Base-by-base conservation (phyloP, 257 asterid genomes). In the Scutellaria minor region DNA sequence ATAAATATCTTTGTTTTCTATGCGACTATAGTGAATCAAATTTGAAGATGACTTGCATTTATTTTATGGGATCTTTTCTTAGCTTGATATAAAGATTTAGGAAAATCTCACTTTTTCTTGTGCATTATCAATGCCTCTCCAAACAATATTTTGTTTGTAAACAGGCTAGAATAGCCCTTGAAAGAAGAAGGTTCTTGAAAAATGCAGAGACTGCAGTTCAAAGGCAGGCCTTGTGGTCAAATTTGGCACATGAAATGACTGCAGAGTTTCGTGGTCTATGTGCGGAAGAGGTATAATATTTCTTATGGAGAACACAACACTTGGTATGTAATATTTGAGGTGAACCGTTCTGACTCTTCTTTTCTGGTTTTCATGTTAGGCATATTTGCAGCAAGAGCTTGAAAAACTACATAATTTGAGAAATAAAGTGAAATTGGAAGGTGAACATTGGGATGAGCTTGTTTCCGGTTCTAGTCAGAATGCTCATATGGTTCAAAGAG, bases 161-260 rank as follows among this genome's bases (percentile, higher is more conserved):
- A 65, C 90, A 94, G 98, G 98, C 96, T 64, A 91, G 98, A 84
- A 88, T 94, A 79, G 97, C 98, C 73, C 97, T 94, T 76, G 98
- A 94, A 83, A 89, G 98, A 87, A 83, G 96, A 78, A 86, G 85
- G 54, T 94, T 94, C 88, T 81, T 94, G 80, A 85, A 90, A 78
- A 91, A 91, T 85, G 97, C 98, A 58, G 97, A 91, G 81, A 91
- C 96, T 54, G 98, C 97, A 58, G 97, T 94, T 71, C 96, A 82
- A 70, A 89, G 96, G 75, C 97, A 94, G 83, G 97, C 88, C 10
- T 80, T 89, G 84, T 94, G 98, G 98, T 91, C 98, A 72, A 86
- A 83, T 85, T 86, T 94, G 89, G 97, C 98, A 74, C 98, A 94
- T 84, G 98, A 94, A 85, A 91, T 94, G 97, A 94, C 98, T 45